These are phyloP conservation scores for Phytophthora megakarya DNA, from an alignment of 352 stramenopile species.

Conservation along the genomic window DNA sequence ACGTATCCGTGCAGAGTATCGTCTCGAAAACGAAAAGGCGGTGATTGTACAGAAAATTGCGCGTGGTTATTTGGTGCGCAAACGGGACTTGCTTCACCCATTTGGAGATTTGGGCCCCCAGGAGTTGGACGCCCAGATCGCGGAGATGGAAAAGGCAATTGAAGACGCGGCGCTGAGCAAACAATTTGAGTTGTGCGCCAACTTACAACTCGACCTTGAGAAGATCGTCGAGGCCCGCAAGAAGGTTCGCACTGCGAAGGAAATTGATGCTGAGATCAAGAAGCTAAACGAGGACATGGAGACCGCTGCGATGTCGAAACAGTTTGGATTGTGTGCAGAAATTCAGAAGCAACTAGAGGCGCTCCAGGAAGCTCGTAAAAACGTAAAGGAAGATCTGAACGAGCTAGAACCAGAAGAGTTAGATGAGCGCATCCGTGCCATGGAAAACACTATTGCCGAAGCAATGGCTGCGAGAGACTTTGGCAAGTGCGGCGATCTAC, in stretches of 20 bases:
- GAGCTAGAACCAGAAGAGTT: conserved; percentile 85
- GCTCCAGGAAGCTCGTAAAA: conserved; percentile 71
- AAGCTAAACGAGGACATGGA: conserved; percentile 84
- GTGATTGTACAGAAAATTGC: conserved; percentile 78
- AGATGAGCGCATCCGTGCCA: conserved; percentile 73
- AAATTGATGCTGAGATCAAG: conserved; percentile 83
- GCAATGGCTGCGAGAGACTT: conserved; percentile 85
- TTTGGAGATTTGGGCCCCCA: conserved; percentile 81
- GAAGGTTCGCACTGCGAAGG: conserved; percentile 86
- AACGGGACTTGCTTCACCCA: conserved; percentile 75
- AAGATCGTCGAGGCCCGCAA: conserved; percentile 81
- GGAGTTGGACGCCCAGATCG: conserved; percentile 80
- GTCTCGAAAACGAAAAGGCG: conserved; percentile 51
- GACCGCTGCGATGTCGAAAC: conserved; percentile 66
- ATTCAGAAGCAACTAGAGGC: conserved; percentile 83
- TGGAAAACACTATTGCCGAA: conserved; percentile 71
- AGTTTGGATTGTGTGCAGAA: conserved; percentile 82
- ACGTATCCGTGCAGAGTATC: conserved; percentile 52
- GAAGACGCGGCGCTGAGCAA: conserved; percentile 78
- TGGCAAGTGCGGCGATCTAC: conserved; percentile 73
- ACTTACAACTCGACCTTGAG: conserved; percentile 85
- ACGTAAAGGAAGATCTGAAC: conserved; percentile 86
- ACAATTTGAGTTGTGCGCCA: conserved; percentile 85
- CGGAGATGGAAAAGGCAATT: conserved; percentile 78
- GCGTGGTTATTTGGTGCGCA: conserved; percentile 74